These are phyloP conservation scores for Citrus sinensis DNA, from an alignment of 345 rosid genomes.

Conservation along the genomic window DVS_A1.0 CM039169.1:12839001-12839500, in stretches of 20 bases:
- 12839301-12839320: not conserved
- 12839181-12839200: too few species aligned
- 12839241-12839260: not conserved
- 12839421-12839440: too few species aligned
- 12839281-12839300: not conserved
- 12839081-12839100: too few species aligned
- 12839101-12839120: too few species aligned
- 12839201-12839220: too few species aligned
- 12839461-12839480: not conserved
- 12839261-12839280: not conserved
- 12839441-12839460: not conserved
- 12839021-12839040: too few species aligned
- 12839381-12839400: not conserved
- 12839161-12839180: not conserved
- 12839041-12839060: too few species aligned
- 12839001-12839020: not conserved
- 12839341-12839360: not conserved
- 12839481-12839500: not conserved
- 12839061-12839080: too few species aligned
- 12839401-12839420: not conserved
- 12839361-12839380: not conserved
- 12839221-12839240: too few species aligned
- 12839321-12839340: not conserved
- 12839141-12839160: not conserved
- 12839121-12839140: too few species aligned